Percentiles rank a stretch among this genome's conserved stretches.
Evolutionary conservation across 1,284 basidiomycete species (phyloP).

Genomic region (Sanghuangporus sanghuang): DNA sequence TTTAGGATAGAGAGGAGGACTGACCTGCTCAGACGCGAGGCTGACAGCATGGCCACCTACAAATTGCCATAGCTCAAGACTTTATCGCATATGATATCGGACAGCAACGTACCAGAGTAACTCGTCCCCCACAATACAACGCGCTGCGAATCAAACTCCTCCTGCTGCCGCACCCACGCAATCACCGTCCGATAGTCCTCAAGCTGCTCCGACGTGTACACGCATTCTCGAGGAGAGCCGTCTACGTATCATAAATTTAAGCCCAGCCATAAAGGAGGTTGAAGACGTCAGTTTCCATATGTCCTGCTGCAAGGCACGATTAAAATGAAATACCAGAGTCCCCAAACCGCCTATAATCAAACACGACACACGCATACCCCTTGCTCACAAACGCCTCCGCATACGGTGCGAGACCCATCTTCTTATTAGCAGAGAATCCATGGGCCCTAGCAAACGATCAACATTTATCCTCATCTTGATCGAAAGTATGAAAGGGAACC

Average conservation of each 20-base stretch:
- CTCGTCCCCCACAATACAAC: constrained; percentile 35
- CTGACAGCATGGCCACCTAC: constrained; percentile 33
- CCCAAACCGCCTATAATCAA: constrained; percentile 38
- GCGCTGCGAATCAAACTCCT: constrained; percentile 29
- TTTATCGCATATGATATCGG: neutral
- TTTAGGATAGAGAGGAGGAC: neutral
- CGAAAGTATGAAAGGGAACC: neutral
- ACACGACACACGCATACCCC: constrained; percentile 34
- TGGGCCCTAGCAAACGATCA: constrained; percentile 28
- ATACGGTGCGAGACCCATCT: constrained; percentile 29
- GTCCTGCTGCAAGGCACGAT: neutral
- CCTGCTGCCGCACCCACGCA: constrained; percentile 29
- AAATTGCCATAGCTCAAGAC: neutral
- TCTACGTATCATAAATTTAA: constrained; percentile 22
- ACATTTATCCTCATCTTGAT: neutral
- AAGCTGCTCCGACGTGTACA: constrained; percentile 32
- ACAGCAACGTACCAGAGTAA: constrained; percentile 23
- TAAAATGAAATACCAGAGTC: constrained; percentile 27
- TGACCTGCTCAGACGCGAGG: constrained; percentile 29
- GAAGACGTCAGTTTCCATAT: neutral
- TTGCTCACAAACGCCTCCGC: constrained; percentile 29
- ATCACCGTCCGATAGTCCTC: constrained; percentile 37
- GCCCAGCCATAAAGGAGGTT: neutral
- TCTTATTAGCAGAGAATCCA: constrained; percentile 31
- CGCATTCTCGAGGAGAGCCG: constrained; percentile 29